Conservation (phyloP, 805 yeast genomes). For the Saccharomycopsis synnaedendra region DNA sequence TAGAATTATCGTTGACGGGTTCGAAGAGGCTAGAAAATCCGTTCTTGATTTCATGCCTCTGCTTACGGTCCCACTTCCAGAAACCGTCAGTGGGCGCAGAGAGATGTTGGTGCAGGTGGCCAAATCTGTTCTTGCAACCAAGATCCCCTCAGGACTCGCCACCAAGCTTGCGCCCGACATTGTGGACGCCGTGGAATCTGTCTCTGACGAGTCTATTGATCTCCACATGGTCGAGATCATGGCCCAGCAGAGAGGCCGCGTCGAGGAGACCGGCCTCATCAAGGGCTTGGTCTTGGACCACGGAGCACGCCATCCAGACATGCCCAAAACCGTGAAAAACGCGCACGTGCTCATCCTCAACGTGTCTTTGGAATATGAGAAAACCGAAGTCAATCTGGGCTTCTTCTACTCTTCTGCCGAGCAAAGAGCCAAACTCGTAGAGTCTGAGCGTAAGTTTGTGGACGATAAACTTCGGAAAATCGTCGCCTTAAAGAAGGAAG, state of each 20-base stretch:
- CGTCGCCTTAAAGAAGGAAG: conserved; percentile 85
- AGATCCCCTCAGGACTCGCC: conserved; percentile 66
- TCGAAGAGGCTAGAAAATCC: conserved; percentile 77
- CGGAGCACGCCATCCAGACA: conserved; percentile 98
- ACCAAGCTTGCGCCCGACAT: conserved; percentile 86
- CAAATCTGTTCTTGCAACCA: conserved; percentile 77
- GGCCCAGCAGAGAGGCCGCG: conserved; percentile 92
- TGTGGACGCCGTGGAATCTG: conserved; percentile 87
- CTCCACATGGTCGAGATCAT: conserved; percentile 96
- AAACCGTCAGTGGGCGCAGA: conserved; percentile 45
- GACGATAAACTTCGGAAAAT: conserved; percentile 88
- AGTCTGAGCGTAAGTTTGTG: conserved; percentile 86
- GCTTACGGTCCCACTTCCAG: conserved; percentile 30
- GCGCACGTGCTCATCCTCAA: conserved; percentile 81
- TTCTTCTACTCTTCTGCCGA: conserved; percentile 92
- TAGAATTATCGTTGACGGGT: conserved; percentile 87
- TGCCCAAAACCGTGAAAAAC: conserved; percentile 82
- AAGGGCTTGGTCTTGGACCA: conserved; percentile 92
- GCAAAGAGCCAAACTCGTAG: conserved; percentile 90
- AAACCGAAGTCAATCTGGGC: conserved; percentile 94
- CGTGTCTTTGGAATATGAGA: conserved; percentile 93
- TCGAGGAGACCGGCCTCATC: conserved; percentile 72
- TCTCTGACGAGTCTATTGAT: conserved; percentile 47
- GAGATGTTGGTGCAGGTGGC: conserved; percentile 89
- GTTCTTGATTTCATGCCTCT: conserved; percentile 47